Percentiles rank a stretch among this genome's conserved stretches.
Evolutionary conservation across 176 grass and related monocot species (phyloP).

Genomic region (Rhynchospora tenuis): DNA sequence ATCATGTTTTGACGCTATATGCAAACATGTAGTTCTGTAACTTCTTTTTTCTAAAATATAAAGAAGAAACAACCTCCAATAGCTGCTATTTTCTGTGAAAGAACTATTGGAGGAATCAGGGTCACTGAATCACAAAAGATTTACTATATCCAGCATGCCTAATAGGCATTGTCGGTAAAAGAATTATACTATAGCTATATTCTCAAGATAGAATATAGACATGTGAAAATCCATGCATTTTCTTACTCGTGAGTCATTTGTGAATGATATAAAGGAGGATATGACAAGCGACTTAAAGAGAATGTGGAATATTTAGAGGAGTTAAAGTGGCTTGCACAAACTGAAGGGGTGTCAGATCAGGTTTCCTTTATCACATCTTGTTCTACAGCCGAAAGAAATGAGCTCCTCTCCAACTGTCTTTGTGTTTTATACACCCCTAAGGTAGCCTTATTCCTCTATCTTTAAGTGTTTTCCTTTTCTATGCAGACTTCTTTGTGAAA

Average conservation of each 20-base stretch:
- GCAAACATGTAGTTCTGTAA: too few relatives aligned
- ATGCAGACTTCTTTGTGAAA: not conserved
- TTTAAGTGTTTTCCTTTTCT: constrained; percentile 1
- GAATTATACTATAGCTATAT: not conserved
- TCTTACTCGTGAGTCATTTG: constrained; percentile 17
- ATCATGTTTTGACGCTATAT: too few relatives aligned
- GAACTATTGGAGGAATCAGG: not conserved
- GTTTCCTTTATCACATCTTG: constrained; percentile 86
- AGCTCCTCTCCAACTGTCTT: constrained; percentile 81
- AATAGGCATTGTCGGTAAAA: not conserved
- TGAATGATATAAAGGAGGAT: constrained; percentile 55
- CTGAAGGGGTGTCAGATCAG: constrained; percentile 49
- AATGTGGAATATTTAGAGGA: constrained; percentile 90
- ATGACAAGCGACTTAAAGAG: constrained; percentile 88
- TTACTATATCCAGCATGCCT: not conserved
- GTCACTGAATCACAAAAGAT: not conserved
- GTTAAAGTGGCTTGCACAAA: constrained; percentile 53
- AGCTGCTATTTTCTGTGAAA: not conserved
- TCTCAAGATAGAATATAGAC: not conserved
- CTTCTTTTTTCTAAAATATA: too few relatives aligned
- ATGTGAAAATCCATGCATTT: not conserved
- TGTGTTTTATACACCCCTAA: constrained; percentile 89
- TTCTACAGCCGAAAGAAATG: constrained; percentile 83
- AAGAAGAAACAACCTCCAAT: not conserved
- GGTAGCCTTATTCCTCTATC: constrained; percentile 35